Base-by-base conservation (phyloP, 2,329 filamentous ascomycete genomes). In the Grosmannia serpens region DNA sequence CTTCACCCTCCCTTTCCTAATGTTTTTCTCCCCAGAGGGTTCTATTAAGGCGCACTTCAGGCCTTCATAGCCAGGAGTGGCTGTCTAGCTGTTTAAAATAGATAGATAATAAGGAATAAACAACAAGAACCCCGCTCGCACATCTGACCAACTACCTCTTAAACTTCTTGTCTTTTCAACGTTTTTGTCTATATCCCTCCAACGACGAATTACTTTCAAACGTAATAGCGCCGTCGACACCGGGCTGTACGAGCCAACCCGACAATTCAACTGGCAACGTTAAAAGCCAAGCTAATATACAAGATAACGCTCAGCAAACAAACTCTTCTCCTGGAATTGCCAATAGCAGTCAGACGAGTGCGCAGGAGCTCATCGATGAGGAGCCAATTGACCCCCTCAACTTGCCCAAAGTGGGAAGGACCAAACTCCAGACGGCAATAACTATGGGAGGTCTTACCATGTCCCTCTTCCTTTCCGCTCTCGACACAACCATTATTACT, bases 401-500 rank as follows among this genome's bases (percentile, higher is more conserved):
- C 15, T 27, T 55, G 24, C 53, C 35, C 9, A 24, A 55, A 29
- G 53, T 26, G 8, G 35, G 33, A 11, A 44, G 53, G 55, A 57
- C 38, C 55, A 57, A 51, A 17, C 29, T 57, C 4, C 22, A 57
- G 38, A 52, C 33, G 9, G 20, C 35, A 26, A 35, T 59, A 3
- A 27, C 57, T 29, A 53, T 59, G 49, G 49, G 26, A 8, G 27
- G 33, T n/a, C 57, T 55, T 4, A 38, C 13, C 20, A 35, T 62
- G 10, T 57, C 66, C 15, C 59, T 81, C 17, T 80, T 81, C 68
- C 72, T 81, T 44, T 77, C 78, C 4, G 78, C 79, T 0, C 71
- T 82, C 56, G 79, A 82, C 64, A 70, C 75, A 53, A 86, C 83
- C 29, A 84, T 87, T 66, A 75, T 88, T 62, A 78, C 85, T 15